Evolutionary conservation across 768 basidiomycete species (phyloP).

Genomic region (Kwoniella mangroviensis): DNA sequence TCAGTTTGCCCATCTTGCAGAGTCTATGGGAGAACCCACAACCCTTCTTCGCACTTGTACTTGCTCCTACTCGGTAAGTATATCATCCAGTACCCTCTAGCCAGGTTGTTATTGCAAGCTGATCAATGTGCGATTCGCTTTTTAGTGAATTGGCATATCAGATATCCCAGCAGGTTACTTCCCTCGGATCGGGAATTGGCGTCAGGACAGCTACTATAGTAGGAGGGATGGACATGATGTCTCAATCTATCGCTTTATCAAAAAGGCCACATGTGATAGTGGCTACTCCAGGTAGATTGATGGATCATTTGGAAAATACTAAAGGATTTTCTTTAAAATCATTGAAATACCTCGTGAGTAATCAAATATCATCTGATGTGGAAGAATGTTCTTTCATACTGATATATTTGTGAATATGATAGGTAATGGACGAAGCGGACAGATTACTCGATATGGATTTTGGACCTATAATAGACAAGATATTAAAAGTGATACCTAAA

Average conservation of each 20-base stretch:
- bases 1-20: conserved; percentile 93
- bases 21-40: conserved; percentile 90
- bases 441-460: conserved; percentile 95
- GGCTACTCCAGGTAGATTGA: conserved; percentile 88
- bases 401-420: background rate
- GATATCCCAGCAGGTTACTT: conserved; percentile 95
- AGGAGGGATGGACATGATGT: conserved; percentile 91
- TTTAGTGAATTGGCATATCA: conserved; percentile 89
- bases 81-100: background rate
- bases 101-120: background rate
- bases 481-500: conserved; percentile 90
- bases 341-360: conserved; percentile 82
- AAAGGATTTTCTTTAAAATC: conserved; percentile 90
- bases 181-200: conserved; percentile 88
- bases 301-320: conserved; percentile 94
- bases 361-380: background rate
- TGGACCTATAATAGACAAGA: conserved; percentile 91
- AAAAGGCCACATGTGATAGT: conserved; percentile 94
- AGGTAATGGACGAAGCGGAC: conserved; percentile 99
- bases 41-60: conserved; percentile 87
- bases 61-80: conserved; percentile 81
- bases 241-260: conserved; percentile 87
- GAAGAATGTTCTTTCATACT: no score
- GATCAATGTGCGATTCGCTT: background rate
- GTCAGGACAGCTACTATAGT: conserved; percentile 88